Evolutionary conservation across 371 early-diverging fungal genomes (phyloP), one percentile per base, ranked within the genome.

Genomic region (Chytridium lagenaria): DNA sequence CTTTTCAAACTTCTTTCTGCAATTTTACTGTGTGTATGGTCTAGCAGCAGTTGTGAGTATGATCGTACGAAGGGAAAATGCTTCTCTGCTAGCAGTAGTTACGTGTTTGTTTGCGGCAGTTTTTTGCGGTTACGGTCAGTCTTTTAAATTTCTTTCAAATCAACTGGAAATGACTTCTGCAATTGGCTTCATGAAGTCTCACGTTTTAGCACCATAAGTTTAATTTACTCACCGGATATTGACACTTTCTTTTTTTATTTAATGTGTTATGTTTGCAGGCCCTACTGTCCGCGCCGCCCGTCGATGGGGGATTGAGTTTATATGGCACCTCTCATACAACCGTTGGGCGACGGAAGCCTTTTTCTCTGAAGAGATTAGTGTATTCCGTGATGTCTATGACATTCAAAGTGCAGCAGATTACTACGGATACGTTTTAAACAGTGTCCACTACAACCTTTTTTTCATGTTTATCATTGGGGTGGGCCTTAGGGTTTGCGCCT

Each of bases 11-110:
- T 70, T 82, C 39, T 59, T 82, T 28, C 65, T 83, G 34, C 67
- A 72, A 57, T 83, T 80, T 55, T 85, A 59, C 49, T 79, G 84
- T 50, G 82, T 82, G 26, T 85, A 85, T 63, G 85, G 83, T 10
- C 28, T 84, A 1, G 50, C 76, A 15, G 68, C 75, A 2, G 55
- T 83, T 30, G 74, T 83, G 22, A 65, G 71, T 22, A 77, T 77
- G 75, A 34, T 81, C 39, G 78, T 78, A 23, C 30, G 66, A 12
- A 55, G 78, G 22, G 79, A 82, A 59, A 80, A 81, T 61, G 81
- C 81, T 3, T 50, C 76, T 2, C 73, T 84, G n/a, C 50, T 81
- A 50, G 78, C 81, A 15, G 78, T 79, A 37, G 71, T 84, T 0
- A 50, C 72, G 22, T 67, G 77, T 33, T 52, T 84, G 1, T 77